Base-by-base conservation (phyloP, 1,139 yeast species). In the Geotrichum aggregatum region DNA sequence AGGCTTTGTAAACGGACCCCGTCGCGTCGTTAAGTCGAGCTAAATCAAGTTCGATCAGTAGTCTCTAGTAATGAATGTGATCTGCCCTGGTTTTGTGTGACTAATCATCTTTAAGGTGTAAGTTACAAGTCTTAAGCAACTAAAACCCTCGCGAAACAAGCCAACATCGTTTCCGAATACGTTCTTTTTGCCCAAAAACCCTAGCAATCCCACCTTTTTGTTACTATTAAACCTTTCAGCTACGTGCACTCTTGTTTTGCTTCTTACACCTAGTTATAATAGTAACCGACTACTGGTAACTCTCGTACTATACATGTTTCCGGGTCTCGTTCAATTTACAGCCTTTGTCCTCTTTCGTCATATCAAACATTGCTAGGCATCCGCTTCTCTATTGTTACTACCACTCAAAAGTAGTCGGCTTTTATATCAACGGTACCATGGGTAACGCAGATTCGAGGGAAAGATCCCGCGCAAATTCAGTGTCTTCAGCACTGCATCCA, bases 381-480 rank as follows among this genome's bases (percentile, higher is more conserved):
- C 19, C 14, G 24, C 10, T 28, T 22, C 14, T 16, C 19, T 19
- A 16, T 10, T 11, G 14, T 8, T 42, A 14, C 10, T 18, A 7
- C 18, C 14, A 1, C 31, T 33, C 40, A 8, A 10, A 3, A 31
- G n/a, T n/a, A 11, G 7, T 19, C 26, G 7, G 31, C 39, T 24
- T 24, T 24, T 24, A 24, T 24, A 24, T 24, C 26, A 35, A 26
- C 48, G 16, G 21, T 26, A 39, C 5, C 36, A 46, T 46, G 49
- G 49, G 49, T 19, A 46, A 46, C 31, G 44, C 39, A 18, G 49
- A 44, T 28, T 38, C 49, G 10, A 38, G 39, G 19, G 49, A 46
- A 24, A 41, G 49, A 16, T 40, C 36, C 21, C 49, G 44, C 10
- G 13, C 36, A n/a, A 33, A 19, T 31, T 40, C 44, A 24, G 47